These are phyloP conservation scores for Nothopassalora personata DNA, from an alignment of 2,329 filamentous ascomycete genomes.

Conservation along the genomic window DNA sequence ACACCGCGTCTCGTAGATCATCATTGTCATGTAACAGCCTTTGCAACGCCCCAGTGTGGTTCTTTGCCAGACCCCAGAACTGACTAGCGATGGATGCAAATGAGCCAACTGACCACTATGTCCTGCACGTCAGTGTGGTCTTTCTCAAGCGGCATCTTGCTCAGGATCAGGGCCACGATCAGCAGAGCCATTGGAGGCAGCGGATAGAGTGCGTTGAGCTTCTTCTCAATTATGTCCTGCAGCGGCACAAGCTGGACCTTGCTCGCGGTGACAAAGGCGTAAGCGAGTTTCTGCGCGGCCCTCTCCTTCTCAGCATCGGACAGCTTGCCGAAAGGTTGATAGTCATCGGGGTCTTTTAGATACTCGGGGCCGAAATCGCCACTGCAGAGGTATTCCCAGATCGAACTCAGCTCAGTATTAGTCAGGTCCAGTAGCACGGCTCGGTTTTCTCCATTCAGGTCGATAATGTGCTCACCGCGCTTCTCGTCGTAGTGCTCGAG, in stretches of 20 bases:
- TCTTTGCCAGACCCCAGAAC: conserved; percentile 2
- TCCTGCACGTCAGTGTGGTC: conserved; percentile 3
- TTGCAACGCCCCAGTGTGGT: neutral
- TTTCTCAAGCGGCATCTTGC: neutral
- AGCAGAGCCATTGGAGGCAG: conserved; percentile 9
- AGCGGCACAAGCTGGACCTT: conserved; percentile 15
- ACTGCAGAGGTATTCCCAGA: conserved; percentile 7
- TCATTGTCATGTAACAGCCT: neutral
- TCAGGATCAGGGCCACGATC: conserved; percentile 3
- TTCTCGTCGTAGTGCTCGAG: neutral
- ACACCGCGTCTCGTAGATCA: neutral
- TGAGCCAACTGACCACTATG: conserved; percentile 5
- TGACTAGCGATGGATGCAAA: conserved; percentile 3
- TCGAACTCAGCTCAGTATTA: neutral
- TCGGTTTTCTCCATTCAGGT: conserved; percentile 4
- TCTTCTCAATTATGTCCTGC: conserved; percentile 16
- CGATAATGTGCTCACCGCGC: conserved; percentile 3
- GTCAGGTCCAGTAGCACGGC: conserved; percentile 1
- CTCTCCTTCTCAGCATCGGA: conserved; percentile 5
- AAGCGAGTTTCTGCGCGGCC: conserved; percentile 8
- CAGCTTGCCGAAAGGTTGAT: neutral
- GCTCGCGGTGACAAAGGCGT: conserved; percentile 14
- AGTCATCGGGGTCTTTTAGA: conserved; percentile 7
- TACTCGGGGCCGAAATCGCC: conserved; percentile 10
- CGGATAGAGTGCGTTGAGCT: conserved; percentile 15